Percentiles rank a stretch among this genome's conserved stretches.
These are phyloP conservation scores for Wallacemonas sp. DNA, from an alignment of 208 protist species.

Conservation along the genomic window DNA sequence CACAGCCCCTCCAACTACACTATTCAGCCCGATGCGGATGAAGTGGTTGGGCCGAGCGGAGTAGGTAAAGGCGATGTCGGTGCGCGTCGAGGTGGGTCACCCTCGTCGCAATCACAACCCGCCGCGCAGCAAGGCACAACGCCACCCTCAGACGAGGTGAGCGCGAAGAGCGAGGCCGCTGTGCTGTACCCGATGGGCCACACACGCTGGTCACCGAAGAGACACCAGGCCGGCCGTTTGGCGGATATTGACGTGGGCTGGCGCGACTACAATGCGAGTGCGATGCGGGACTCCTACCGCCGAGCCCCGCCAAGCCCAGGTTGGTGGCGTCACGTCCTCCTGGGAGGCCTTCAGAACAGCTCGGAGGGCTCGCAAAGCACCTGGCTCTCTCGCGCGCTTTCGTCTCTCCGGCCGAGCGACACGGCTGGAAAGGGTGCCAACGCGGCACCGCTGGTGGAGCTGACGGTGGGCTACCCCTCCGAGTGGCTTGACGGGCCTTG, in stretches of 20 bases:
- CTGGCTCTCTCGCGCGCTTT: not conserved
- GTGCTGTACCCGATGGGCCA: conserved; percentile 6
- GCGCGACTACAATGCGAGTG: conserved; percentile 60
- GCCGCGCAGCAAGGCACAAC: not conserved
- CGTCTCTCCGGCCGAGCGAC: not conserved
- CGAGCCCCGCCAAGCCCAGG: conserved; percentile 1
- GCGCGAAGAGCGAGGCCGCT: not conserved
- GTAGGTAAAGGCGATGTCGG: no score
- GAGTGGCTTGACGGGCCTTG: conserved; percentile 83
- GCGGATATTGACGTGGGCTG: conserved; percentile 75
- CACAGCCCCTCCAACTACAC: conserved; percentile 66
- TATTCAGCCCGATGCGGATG: conserved; percentile 16
- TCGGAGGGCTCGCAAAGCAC: not conserved
- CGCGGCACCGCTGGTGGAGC: conserved; percentile 53
- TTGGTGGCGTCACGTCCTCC: conserved; percentile 8
- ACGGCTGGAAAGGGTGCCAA: not conserved
- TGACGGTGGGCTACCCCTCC: conserved; percentile 80
- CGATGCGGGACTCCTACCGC: conserved; percentile 11
- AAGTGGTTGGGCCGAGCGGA: no score
- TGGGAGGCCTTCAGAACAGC: not conserved
- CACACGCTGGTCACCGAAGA: conserved; percentile 12
- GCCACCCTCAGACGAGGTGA: not conserved
- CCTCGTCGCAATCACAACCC: not conserved
- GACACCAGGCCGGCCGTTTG: conserved; percentile 7
- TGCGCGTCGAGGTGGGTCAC: no score